Percentiles rank a stretch among this genome's conserved stretches.
These are phyloP conservation scores for Tetrapyrgos nigripes DNA, from an alignment of 1,284 basidiomycete species.

Conservation along the genomic window DNA sequence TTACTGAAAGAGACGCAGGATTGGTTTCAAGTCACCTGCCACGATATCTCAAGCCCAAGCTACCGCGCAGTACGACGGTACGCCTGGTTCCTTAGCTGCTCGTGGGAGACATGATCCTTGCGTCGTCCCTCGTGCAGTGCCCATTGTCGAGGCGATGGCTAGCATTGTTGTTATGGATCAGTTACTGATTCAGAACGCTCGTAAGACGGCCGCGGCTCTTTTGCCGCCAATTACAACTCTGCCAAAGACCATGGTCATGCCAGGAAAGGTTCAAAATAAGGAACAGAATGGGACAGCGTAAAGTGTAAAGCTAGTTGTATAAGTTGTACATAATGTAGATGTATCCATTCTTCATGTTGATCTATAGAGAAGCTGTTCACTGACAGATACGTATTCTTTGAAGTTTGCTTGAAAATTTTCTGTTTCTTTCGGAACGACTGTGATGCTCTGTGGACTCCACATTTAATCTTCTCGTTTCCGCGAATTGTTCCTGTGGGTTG, in stretches of 20 bases:
- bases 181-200: conserved; percentile 86
- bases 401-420: too few species aligned
- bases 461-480: too few species aligned
- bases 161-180: conserved; percentile 95
- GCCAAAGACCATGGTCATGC: conserved; percentile 86
- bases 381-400: too few species aligned
- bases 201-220: conserved; percentile 67
- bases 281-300: background rate
- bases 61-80: conserved; percentile 95
- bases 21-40: conserved; percentile 98
- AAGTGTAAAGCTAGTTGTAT: background rate
- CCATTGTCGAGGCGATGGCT: conserved; percentile 99
- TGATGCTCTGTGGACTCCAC: too few species aligned
- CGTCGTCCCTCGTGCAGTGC: conserved; percentile 96
- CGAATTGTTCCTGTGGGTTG: too few species aligned
- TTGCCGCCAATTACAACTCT: conserved; percentile 84
- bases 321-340: too few species aligned
- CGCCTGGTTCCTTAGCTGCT: conserved; percentile 85
- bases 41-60: conserved; percentile 94
- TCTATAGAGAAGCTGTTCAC: too few species aligned
- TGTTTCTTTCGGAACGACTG: too few species aligned
- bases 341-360: background rate
- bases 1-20: conserved; percentile 47
- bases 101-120: conserved; percentile 97
- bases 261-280: conserved; percentile 27